phyloP scores from a whole-genome alignment of 2,329 filamentous ascomycete species.

The Pseudocercospora vitis region DNA sequence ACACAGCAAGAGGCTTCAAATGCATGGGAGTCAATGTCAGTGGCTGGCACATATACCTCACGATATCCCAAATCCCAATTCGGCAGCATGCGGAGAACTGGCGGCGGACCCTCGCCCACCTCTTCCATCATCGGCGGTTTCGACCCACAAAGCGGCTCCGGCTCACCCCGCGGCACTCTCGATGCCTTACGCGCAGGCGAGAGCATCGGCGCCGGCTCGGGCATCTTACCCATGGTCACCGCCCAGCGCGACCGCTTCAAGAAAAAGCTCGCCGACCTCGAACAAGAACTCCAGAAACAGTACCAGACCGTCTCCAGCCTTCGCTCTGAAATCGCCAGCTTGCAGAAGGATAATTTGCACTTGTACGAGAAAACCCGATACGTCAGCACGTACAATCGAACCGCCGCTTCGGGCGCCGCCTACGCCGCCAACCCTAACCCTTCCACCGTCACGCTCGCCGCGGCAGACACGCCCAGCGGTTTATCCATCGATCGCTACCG shows the following conservation, averaged over 20 bases:
- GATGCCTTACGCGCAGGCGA: slow-evolving; percentile 65
- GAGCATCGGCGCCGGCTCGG: slow-evolving; percentile 69
- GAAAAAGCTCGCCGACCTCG: slow-evolving; percentile 87
- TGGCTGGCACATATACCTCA: slow-evolving; percentile 86
- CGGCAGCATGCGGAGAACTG: slow-evolving; percentile 62
- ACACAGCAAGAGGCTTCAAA: slow-evolving; percentile 84
- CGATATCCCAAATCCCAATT: slow-evolving; percentile 68
- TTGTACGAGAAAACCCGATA: slow-evolving; percentile 98
- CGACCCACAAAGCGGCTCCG: slow-evolving; percentile 53
- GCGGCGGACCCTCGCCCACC: slow-evolving; percentile 79
- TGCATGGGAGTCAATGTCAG: slow-evolving; percentile 83
- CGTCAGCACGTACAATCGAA: slow-evolving; percentile 86
- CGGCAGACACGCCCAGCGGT: slow-evolving; percentile 57
- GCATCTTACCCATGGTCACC: slow-evolving; percentile 93
- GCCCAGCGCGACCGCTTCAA: slow-evolving; percentile 98
- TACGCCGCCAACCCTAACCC: slow-evolving; percentile 66
- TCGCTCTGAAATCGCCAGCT: slow-evolving; percentile 82
- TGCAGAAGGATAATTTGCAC: slow-evolving; percentile 94
- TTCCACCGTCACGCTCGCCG: slow-evolving; percentile 64
- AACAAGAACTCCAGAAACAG: slow-evolving; percentile 81
- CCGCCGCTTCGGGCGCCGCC: slow-evolving; percentile 66
- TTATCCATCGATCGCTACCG: slow-evolving; percentile 80
- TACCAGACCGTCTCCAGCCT: slow-evolving; percentile 81
- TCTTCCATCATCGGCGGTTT: slow-evolving; percentile 99
- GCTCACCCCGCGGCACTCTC: slow-evolving; percentile 49